Evolutionary conservation across 2,329 filamentous ascomycete genomes (phyloP).

Genomic region (Magnaporthiopsis rhizophila): DNA sequence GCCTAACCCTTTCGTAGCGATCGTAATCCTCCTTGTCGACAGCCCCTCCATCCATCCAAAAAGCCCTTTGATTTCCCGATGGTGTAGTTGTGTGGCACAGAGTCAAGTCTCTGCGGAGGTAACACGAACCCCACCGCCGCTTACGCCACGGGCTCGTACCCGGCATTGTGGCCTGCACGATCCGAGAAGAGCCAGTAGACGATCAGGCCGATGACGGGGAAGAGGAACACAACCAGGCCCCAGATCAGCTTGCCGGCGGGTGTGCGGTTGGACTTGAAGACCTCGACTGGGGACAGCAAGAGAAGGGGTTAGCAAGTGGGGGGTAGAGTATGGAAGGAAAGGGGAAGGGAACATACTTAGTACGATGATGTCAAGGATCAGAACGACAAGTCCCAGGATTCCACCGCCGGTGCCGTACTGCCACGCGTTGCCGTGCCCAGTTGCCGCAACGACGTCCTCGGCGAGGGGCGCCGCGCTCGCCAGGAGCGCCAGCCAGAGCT

Average conservation of each 20-base stretch:
- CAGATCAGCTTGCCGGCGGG: slow-evolving; percentile 51
- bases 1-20: background rate
- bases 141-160: slow-evolving; percentile 17
- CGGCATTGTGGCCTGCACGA: slow-evolving; percentile 44
- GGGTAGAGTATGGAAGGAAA: background rate
- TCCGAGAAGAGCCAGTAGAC: slow-evolving; percentile 60
- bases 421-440: slow-evolving; percentile 36
- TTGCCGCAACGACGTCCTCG: slow-evolving; percentile 25
- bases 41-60: background rate
- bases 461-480: slow-evolving; percentile 39
- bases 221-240: slow-evolving; percentile 56
- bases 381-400: slow-evolving; percentile 51
- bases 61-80: background rate
- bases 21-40: background rate
- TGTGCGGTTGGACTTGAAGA: slow-evolving; percentile 55
- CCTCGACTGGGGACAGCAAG: slow-evolving; percentile 42
- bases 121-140: too few relatives aligned
- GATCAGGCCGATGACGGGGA: slow-evolving; percentile 53
- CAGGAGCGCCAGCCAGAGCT: slow-evolving; percentile 42
- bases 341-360: slow-evolving; percentile 38
- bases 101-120: background rate
- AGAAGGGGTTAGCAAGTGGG: slow-evolving; percentile 12
- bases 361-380: slow-evolving; percentile 55
- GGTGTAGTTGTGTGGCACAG: background rate
- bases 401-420: slow-evolving; percentile 55